A percentile compares a stretch with the other conserved stretches of the same genome.
Conservation (phyloP, 495 filamentous ascomycete species). For the Gamarada debralockiae region DNA sequence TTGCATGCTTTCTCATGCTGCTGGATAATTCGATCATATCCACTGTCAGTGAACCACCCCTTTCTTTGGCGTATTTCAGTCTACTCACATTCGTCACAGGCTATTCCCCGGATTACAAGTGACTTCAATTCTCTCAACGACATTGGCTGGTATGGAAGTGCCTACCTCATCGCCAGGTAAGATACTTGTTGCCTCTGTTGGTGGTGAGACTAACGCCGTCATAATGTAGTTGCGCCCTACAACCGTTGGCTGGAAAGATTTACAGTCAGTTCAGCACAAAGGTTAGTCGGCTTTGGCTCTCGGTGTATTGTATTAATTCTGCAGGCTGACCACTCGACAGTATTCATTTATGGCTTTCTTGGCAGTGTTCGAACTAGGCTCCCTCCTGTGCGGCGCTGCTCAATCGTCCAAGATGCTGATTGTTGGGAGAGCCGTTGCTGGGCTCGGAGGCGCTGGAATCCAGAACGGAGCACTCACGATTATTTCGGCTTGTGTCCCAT, state of each 20-base stretch:
- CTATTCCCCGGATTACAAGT: conserved; percentile 36
- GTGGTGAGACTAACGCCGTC: background rate
- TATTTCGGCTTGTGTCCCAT: conserved; percentile 39
- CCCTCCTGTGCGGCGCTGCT: conserved; percentile 49
- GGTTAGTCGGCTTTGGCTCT: no score
- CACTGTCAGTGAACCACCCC: conserved; percentile 31
- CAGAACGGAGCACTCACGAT: conserved; percentile 52
- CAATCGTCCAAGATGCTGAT: conserved; percentile 51
- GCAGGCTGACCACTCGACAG: conserved; percentile 16
- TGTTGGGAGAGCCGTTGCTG: conserved; percentile 50
- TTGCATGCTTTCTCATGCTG: conserved; percentile 44
- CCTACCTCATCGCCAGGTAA: conserved; percentile 39
- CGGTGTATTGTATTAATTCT: background rate
- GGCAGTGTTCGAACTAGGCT: conserved; percentile 47
- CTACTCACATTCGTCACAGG: conserved; percentile 35
- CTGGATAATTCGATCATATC: conserved; percentile 47
- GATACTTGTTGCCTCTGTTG: conserved; percentile 27
- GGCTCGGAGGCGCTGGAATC: conserved; percentile 44
- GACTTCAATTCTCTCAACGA: conserved; percentile 41
- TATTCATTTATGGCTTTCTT: conserved; percentile 42
- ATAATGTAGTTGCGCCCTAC: conserved; percentile 34
- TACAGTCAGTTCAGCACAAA: conserved; percentile 43
- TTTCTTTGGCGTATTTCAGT: conserved; percentile 25
- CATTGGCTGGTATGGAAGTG: conserved; percentile 50
- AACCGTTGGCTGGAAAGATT: conserved; percentile 42